Evolutionary conservation across 768 basidiomycete genomes (phyloP).

Genomic region (Cystofilobasidium macerans): DNA sequence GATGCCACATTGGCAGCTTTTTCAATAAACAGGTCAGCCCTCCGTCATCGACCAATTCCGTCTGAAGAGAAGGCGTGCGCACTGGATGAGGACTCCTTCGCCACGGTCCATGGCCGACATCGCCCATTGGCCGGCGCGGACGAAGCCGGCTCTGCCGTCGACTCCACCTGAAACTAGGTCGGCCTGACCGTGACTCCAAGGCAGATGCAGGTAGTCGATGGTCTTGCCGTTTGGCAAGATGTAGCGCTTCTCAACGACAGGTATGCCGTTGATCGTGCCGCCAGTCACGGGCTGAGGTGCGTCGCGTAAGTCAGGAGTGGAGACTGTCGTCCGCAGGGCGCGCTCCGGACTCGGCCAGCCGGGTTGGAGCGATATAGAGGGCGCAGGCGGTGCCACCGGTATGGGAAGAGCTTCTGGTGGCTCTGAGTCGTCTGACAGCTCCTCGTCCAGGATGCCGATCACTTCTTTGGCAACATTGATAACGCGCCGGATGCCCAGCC

Average conservation of each 20-base stretch:
- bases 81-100: constrained; percentile 78
- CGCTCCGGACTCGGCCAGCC: constrained; percentile 3
- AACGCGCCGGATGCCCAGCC: constrained; percentile 42
- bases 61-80: constrained; percentile 37
- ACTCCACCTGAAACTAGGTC: constrained; percentile 48
- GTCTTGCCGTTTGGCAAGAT: constrained; percentile 26
- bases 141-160: constrained; percentile 53
- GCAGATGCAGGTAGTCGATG: constrained; percentile 41
- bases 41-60: too few relatives aligned
- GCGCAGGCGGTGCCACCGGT: neutral
- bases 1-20: constrained; percentile 84
- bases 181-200: constrained; percentile 89
- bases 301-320: constrained; percentile 20
- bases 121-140: constrained; percentile 65
- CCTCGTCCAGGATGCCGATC: constrained; percentile 24
- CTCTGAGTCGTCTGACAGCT: neutral
- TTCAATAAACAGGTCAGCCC: too few relatives aligned
- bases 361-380: neutral
- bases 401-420: neutral
- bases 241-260: constrained; percentile 30
- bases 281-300: constrained; percentile 36
- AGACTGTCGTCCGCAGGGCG: neutral
- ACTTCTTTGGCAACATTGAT: constrained; percentile 94
- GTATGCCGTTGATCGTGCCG: constrained; percentile 54
- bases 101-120: constrained; percentile 64